A percentile compares a stretch with the other conserved stretches of the same genome.
Conservation (phyloP, 306 rosid genomes). For the Cicer judaicum region DNA sequence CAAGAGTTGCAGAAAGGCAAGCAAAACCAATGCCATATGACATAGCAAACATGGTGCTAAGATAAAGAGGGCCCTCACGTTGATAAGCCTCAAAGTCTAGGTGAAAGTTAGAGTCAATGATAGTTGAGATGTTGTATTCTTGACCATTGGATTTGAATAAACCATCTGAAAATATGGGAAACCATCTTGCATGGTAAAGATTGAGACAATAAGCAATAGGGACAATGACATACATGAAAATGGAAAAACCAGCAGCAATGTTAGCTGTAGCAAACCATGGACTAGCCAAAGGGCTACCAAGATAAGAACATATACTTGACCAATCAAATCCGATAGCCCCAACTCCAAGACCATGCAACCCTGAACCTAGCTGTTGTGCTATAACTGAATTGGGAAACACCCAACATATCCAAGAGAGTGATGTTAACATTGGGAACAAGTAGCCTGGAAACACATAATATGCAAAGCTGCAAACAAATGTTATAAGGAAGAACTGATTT, state of each 20-base stretch:
- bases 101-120: conserved; percentile 65
- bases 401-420: conserved; percentile 87
- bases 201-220: conserved; percentile 72
- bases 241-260: conserved; percentile 69
- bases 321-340: conserved; percentile 78
- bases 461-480: conserved; percentile 73
- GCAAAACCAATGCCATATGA: conserved; percentile 73
- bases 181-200: conserved; percentile 65
- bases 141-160: conserved; percentile 69
- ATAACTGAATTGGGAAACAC: conserved; percentile 67
- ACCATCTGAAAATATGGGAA: conserved; percentile 80
- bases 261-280: conserved; percentile 96
- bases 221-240: conserved; percentile 60
- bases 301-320: conserved; percentile 80
- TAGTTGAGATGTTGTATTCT: conserved; percentile 70
- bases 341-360: conserved; percentile 79
- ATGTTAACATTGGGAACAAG: conserved; percentile 74
- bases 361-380: conserved; percentile 81
- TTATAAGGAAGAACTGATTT: conserved; percentile 72
- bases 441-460: conserved; percentile 82
- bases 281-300: conserved; percentile 84
- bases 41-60: conserved; percentile 72
- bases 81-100: conserved; percentile 67
- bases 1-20: conserved; percentile 75
- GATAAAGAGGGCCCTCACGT: conserved; percentile 65